phyloP scores from a whole-genome alignment of 1,139 yeast species.

The Debaryomycetaceae sp. region DNA sequence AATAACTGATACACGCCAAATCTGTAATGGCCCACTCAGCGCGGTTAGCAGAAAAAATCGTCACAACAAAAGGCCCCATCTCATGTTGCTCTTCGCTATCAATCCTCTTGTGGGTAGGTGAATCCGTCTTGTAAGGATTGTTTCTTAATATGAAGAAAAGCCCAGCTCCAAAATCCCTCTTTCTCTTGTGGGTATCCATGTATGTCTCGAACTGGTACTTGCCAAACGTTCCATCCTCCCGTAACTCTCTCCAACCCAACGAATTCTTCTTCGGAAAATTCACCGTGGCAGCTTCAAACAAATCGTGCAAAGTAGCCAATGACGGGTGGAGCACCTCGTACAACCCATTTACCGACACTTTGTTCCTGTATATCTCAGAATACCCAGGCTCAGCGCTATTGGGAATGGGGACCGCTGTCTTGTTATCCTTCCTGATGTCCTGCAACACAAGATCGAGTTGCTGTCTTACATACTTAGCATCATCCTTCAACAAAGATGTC shows the following conservation, averaged over 20 bases:
- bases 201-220: conserved; percentile 45
- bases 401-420: conserved; percentile 37
- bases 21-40: conserved; percentile 39
- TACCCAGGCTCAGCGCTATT: conserved; percentile 45
- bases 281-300: conserved; percentile 41
- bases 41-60: conserved; percentile 34
- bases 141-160: conserved; percentile 49
- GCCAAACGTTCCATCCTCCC: conserved; percentile 38
- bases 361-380: conserved; percentile 54
- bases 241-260: conserved; percentile 48
- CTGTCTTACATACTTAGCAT: conserved; percentile 3
- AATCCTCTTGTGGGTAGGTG: conserved; percentile 25
- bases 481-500: conserved; percentile 6
- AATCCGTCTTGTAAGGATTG: conserved; percentile 34
- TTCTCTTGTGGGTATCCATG: conserved; percentile 21
- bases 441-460: conserved; percentile 11
- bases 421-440: conserved; percentile 7
- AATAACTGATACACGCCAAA: conserved; percentile 33
- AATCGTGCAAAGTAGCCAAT: conserved; percentile 46
- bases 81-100: conserved; percentile 19
- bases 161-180: conserved; percentile 61
- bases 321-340: conserved; percentile 45
- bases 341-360: conserved; percentile 32
- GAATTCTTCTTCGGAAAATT: conserved; percentile 37
- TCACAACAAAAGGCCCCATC: conserved; percentile 25